Percentiles rank a stretch among this genome's conserved stretches.
These are phyloP conservation scores for Fonsecaea multimorphosa DNA, from an alignment of 2,329 filamentous ascomycete genomes.

Conservation along the genomic window DNA sequence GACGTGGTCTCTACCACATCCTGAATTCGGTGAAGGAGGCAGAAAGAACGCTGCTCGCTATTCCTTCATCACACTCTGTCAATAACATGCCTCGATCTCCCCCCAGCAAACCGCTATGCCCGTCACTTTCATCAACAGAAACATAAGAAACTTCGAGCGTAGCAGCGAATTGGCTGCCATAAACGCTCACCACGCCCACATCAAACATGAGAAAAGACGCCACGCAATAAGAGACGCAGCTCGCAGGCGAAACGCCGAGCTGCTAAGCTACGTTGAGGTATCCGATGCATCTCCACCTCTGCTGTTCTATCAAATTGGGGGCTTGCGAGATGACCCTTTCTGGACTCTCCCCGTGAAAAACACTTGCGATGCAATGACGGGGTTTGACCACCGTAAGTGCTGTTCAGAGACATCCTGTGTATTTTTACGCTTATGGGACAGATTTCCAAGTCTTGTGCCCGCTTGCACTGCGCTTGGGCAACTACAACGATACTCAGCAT, in stretches of 20 bases:
- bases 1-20: too few species aligned
- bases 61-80: not conserved
- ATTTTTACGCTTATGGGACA: not conserved
- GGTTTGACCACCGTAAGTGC: conserved; percentile 14
- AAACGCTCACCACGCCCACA: conserved; percentile 16
- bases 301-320: conserved; percentile 5
- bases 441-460: conserved; percentile 22
- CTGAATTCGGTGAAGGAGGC: too few species aligned
- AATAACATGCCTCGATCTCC: not conserved
- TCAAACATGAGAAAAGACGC: conserved; percentile 6
- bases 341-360: conserved; percentile 22
- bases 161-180: conserved; percentile 6
- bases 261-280: conserved; percentile 9
- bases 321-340: conserved; percentile 22
- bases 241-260: not conserved
- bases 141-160: conserved; percentile 1
- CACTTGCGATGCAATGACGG: conserved; percentile 11
- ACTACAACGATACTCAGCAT: conserved; percentile 17
- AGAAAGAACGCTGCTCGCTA: not conserved
- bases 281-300: not conserved
- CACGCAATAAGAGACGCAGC: conserved; percentile 4
- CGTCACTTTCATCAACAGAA: conserved; percentile 21
- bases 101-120: not conserved
- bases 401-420: not conserved
- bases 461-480: conserved; percentile 16